Percentiles rank a stretch among this genome's conserved stretches.
phyloP scores from a whole-genome alignment of 2,329 filamentous ascomycete genomes.

The Colletotrichum kahawae region DNA sequence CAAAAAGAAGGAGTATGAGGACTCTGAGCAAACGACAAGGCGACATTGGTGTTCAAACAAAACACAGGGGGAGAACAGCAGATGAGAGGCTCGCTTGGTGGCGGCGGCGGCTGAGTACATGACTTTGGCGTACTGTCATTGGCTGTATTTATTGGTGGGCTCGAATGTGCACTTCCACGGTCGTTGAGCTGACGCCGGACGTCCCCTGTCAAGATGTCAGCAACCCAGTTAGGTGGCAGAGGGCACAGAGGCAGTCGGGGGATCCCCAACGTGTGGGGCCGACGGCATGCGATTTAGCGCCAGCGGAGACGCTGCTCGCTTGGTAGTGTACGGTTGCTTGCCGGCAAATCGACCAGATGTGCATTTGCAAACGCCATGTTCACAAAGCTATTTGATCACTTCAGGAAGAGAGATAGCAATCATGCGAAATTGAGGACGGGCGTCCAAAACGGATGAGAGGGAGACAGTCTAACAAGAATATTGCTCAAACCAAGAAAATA shows the following conservation, averaged over 20 bases:
- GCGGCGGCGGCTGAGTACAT: conserved; percentile 9
- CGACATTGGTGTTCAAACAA: neutral
- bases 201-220: neutral
- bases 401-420: neutral
- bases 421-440: neutral
- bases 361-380: neutral
- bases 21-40: conserved; percentile 12
- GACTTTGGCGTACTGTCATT: neutral
- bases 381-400: neutral
- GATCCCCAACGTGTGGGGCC: neutral
- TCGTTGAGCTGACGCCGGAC: neutral
- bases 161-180: neutral
- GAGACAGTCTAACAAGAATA: neutral
- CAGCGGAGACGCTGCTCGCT: neutral
- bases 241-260: neutral
- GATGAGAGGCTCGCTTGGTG: neutral
- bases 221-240: neutral
- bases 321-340: neutral
- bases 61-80: neutral
- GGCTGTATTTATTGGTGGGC: neutral
- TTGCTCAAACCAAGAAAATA: neutral
- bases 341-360: neutral
- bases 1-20: neutral
- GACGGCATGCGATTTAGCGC: conserved; percentile 1
- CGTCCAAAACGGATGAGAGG: neutral